phyloP scores from a whole-genome alignment of 495 filamentous ascomycete species.

The Xeromyces bisporus region DNA sequence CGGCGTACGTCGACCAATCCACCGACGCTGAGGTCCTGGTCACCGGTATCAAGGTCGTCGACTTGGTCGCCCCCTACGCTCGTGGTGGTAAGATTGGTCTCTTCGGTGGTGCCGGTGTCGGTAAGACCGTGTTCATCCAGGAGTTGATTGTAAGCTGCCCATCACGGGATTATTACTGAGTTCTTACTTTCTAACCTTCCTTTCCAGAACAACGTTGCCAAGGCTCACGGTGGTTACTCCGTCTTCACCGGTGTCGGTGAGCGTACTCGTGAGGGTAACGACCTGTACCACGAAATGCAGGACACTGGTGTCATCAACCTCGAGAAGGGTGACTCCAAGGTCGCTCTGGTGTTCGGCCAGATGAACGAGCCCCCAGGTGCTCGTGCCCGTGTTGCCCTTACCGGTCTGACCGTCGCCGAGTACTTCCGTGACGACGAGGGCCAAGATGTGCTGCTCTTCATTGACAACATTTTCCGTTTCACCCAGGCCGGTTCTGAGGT shows the following conservation, averaged over 20 bases:
- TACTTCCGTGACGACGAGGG: constrained; percentile 97
- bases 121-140: constrained; percentile 99
- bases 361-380: constrained; percentile 99
- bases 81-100: constrained; percentile 99
- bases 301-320: constrained; percentile 98
- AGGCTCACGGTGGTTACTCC: constrained; percentile 99
- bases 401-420: constrained; percentile 77
- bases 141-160: constrained; percentile 65
- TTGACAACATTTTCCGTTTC: constrained; percentile 99
- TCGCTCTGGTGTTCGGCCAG: constrained; percentile 98
- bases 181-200: no score
- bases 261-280: constrained; percentile 99
- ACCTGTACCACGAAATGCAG: constrained; percentile 99
- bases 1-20: constrained; percentile 81
- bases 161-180: no score
- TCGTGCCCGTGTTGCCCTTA: constrained; percentile 98
- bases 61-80: constrained; percentile 94
- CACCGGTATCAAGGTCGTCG: constrained; percentile 99
- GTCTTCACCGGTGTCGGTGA: constrained; percentile 99
- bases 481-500: constrained; percentile 99
- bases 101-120: constrained; percentile 99
- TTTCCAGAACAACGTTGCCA: constrained; percentile 92
- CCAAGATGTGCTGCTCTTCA: constrained; percentile 98
- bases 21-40: constrained; percentile 90
- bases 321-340: constrained; percentile 98